Percentiles rank a stretch among this genome's conserved stretches.
These are phyloP conservation scores for Epicoccum sorghinum DNA, from an alignment of 2,329 filamentous ascomycete genomes.

Conservation along the genomic window DNA sequence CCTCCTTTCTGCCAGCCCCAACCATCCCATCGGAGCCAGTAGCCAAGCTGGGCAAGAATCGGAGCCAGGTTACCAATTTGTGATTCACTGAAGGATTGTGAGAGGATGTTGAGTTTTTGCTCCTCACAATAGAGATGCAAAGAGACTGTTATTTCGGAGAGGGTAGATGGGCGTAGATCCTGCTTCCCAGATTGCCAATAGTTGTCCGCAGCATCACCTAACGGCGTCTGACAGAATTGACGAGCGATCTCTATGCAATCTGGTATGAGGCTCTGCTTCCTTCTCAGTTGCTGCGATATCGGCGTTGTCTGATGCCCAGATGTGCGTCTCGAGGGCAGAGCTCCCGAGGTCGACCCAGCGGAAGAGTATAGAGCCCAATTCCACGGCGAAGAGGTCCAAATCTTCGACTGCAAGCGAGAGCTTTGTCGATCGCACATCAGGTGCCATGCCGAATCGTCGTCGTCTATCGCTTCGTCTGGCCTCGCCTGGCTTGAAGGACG, in stretches of 20 bases:
- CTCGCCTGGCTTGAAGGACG: constrained; percentile 33
- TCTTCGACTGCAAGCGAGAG: constrained; percentile 32
- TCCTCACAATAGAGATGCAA: constrained; percentile 91
- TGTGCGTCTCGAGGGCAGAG: constrained; percentile 28
- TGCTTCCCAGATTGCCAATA: constrained; percentile 54
- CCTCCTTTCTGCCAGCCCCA: constrained; percentile 62
- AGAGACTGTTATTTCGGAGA: constrained; percentile 70
- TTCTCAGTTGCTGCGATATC: constrained; percentile 36
- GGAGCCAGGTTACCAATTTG: constrained; percentile 66
- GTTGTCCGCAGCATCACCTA: constrained; percentile 51
- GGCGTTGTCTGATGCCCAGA: constrained; percentile 19
- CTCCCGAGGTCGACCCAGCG: constrained; percentile 31
- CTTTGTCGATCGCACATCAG: constrained; percentile 43
- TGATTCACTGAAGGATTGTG: constrained; percentile 54
- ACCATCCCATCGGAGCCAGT: constrained; percentile 77
- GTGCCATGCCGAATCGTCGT: constrained; percentile 40
- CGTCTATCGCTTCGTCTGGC: constrained; percentile 29
- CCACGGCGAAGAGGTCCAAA: constrained; percentile 44
- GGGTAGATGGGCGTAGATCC: constrained; percentile 59
- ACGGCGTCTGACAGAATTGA: constrained; percentile 42
- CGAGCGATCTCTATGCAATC: constrained; percentile 42
- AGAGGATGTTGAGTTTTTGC: constrained; percentile 74
- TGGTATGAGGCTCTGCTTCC: constrained; percentile 35
- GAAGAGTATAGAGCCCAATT: constrained; percentile 40
- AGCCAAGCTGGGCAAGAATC: constrained; percentile 77